phyloP scores from a whole-genome alignment of 345 rosid species.

The Rubroshorea leprosula region DNA sequence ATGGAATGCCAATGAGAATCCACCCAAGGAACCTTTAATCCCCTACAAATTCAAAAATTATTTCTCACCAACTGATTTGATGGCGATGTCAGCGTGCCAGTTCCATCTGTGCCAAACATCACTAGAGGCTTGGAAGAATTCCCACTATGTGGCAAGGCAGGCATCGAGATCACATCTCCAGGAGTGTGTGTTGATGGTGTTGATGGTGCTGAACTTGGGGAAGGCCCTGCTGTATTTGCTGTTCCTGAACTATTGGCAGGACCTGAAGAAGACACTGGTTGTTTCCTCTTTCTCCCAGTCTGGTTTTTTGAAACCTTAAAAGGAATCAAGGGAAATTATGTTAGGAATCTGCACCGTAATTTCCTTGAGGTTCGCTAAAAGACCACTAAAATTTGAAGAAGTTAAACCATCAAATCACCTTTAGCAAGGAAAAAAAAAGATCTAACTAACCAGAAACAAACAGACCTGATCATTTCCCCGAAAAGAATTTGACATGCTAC shows the following conservation, averaged over 20 bases:
- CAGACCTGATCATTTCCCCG: conserved; percentile 97
- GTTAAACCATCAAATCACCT: too few relatives aligned
- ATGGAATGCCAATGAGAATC: conserved; percentile 45
- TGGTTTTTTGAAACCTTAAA: conserved; percentile 86
- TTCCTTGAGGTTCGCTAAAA: conserved; percentile 5
- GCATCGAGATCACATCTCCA: conserved; percentile 87
- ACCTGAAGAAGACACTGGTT: conserved; percentile 95
- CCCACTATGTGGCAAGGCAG: conserved; percentile 78
- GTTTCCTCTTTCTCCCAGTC: conserved; percentile 94
- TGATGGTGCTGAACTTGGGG: conserved; percentile 98
- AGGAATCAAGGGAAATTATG: conserved; percentile 21
- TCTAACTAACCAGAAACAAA: conserved; percentile 13
- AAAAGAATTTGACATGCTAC: conserved; percentile 84
- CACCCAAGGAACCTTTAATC: conserved; percentile 29
- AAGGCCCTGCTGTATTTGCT: conserved; percentile 95
- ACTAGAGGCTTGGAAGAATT: conserved; percentile 77
- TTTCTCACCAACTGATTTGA: conserved; percentile 94
- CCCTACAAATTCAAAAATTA: conserved; percentile 21
- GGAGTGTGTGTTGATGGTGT: conserved; percentile 98
- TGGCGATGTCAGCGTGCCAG: conserved; percentile 82
- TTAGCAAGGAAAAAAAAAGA: neutral
- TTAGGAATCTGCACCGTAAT: conserved; percentile 29
- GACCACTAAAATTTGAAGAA: neutral
- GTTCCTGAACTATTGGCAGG: conserved; percentile 99
- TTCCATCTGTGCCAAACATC: conserved; percentile 70